Evolutionary conservation across 1,284 basidiomycete species (phyloP), one percentile per base, ranked within the genome.

Genomic region (Ganoderma sinense): DNA sequence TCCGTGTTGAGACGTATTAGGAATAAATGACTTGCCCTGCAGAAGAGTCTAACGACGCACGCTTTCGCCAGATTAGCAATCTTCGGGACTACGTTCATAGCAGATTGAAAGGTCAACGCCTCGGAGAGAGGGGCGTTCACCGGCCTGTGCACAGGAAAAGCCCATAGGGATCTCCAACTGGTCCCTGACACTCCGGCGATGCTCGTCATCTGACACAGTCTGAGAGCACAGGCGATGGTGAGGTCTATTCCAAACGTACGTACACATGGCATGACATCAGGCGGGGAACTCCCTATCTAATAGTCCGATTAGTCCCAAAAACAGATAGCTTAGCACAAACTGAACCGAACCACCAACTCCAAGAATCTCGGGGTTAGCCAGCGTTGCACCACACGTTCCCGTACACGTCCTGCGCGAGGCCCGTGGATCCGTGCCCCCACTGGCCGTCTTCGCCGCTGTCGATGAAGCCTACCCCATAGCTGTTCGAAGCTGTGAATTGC

Each of bases 311-410:
- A 56, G 53, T 56, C 53, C 29, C 48, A 56, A 56, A 56, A 56
- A 33, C 31, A 20, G 10, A 56, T 56, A 31, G 31, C 4, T 56
- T 56, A 56, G 53, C 29, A 56, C 31, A 14, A 56, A 56, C 26
- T 8, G 14, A 10, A 56, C 26, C 31, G 5, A 10, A 56, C 5
- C 53, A 31, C 13, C 53, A 55, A n/a, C 45, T 11, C 8, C 8
- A 31, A 14, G 13, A 29, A 18, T 14, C 1, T 13, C 48, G 0
- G 23, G 48, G 2, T 75, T 68, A 85, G n/a, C 76, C 77, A 40
- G 63, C 79, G 76, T 90, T 92, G 80, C 94, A 95, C 92, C 92
- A 95, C 33, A 93, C 86, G 76, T 93, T 93, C n/a, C 94, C 94
- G 84, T 86, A 95, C 61, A 77, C 78, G 80, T 95, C 93, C 75